A percentile compares a stretch with the other conserved stretches of the same genome.
phyloP scores from a whole-genome alignment of 1,284 basidiomycete species.

The Sutorius eximius region DNA sequence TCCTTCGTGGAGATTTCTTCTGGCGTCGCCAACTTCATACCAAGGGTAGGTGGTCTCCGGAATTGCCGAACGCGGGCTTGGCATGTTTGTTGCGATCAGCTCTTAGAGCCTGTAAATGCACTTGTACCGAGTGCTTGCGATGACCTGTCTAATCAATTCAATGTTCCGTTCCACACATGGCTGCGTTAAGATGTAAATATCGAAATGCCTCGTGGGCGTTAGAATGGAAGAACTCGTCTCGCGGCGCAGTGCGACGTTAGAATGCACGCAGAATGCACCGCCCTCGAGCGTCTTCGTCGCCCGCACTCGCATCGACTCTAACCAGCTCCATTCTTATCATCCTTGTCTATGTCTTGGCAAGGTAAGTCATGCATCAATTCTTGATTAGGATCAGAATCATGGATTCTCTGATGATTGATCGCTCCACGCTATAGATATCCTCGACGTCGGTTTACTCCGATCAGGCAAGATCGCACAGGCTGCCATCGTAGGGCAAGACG shows the following conservation, averaged over 20 bases:
- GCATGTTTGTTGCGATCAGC: not conserved
- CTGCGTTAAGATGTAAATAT: not conserved
- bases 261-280: not conserved
- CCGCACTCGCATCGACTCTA: not conserved
- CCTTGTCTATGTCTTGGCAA: constrained; percentile 52
- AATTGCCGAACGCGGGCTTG: not conserved
- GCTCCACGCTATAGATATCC: constrained; percentile 18
- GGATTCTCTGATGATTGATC: not conserved
- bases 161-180: not conserved
- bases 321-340: not conserved
- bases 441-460: constrained; percentile 67
- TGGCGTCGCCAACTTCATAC: not conserved
- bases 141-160: too few relatives aligned
- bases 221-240: not conserved
- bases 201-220: constrained; percentile 2
- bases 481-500: constrained; percentile 83
- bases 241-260: not conserved
- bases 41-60: too few relatives aligned
- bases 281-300: not conserved
- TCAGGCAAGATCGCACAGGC: constrained; percentile 75
- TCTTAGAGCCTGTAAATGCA: not conserved
- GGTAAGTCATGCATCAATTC: constrained; percentile 30
- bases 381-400: not conserved
- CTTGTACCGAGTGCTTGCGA: too few relatives aligned
- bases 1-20: constrained; percentile 22